A percentile compares a stretch with the other conserved stretches of the same genome.
These are phyloP conservation scores for Pestalotiopsis sp. DNA, from an alignment of 2,329 filamentous ascomycete genomes.

Conservation along the genomic window DNA sequence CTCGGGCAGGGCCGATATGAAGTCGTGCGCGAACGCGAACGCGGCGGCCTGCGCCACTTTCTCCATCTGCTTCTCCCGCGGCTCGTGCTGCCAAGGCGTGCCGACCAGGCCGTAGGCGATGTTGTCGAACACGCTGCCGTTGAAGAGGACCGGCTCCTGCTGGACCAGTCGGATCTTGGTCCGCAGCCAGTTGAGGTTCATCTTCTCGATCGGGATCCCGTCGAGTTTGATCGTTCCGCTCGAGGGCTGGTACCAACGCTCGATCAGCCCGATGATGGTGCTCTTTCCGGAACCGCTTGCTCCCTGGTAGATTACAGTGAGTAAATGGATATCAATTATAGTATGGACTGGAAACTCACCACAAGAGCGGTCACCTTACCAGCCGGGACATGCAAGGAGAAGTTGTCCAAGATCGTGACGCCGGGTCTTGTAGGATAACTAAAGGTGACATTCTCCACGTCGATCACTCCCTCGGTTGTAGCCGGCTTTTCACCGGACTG, in stretches of 20 bases:
- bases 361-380: slow-evolving; percentile 73
- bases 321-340: background rate
- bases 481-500: background rate
- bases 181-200: slow-evolving; percentile 64
- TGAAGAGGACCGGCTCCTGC: slow-evolving; percentile 68
- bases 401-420: slow-evolving; percentile 59
- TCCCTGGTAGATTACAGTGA: slow-evolving; percentile 37
- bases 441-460: slow-evolving; percentile 64
- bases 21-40: slow-evolving; percentile 68
- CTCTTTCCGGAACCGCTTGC: slow-evolving; percentile 73
- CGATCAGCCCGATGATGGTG: slow-evolving; percentile 68
- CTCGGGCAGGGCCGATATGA: slow-evolving; percentile 61
- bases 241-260: slow-evolving; percentile 64
- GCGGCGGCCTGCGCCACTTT: slow-evolving; percentile 63
- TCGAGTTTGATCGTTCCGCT: background rate
- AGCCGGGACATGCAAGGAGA: slow-evolving; percentile 57
- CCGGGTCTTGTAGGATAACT: slow-evolving; percentile 67
- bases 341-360: background rate
- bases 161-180: slow-evolving; percentile 63
- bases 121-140: slow-evolving; percentile 63
- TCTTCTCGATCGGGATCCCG: slow-evolving; percentile 34
- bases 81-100: slow-evolving; percentile 48
- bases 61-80: slow-evolving; percentile 53
- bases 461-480: slow-evolving; percentile 46
- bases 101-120: slow-evolving; percentile 58